These are phyloP conservation scores for Cymbopogon citratus DNA, from an alignment of 176 grass and related monocot species.

Conservation along the genomic window DNA sequence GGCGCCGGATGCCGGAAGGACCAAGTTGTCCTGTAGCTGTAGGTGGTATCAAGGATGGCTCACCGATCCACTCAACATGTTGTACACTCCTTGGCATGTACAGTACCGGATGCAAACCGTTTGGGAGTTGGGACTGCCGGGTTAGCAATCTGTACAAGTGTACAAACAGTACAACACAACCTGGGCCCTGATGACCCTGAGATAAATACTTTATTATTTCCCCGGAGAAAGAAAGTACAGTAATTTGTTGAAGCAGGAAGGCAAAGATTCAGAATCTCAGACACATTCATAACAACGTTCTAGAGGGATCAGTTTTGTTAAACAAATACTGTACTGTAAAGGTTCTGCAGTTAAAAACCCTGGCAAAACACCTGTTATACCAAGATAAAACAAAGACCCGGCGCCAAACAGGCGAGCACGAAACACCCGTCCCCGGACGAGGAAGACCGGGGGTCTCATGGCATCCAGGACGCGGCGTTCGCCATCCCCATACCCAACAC, in stretches of 20 bases:
- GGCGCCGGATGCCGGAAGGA: too few relatives aligned
- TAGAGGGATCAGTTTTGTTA: background rate
- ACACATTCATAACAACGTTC: background rate
- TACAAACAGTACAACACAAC: background rate
- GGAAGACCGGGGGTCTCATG: background rate
- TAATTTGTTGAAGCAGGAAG: background rate
- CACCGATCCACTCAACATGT: too few relatives aligned
- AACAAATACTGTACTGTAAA: background rate
- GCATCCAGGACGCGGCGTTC: too few relatives aligned
- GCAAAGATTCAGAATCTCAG: background rate
- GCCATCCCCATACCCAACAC: slow-evolving; percentile 8
- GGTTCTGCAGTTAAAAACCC: background rate
- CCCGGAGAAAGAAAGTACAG: background rate
- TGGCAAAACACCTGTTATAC: background rate
- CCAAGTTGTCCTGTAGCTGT: too few relatives aligned
- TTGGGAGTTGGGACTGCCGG: background rate
- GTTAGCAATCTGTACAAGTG: too few relatives aligned
- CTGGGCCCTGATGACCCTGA: background rate
- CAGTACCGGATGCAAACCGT: background rate
- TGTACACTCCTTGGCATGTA: background rate
- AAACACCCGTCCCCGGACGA: background rate
- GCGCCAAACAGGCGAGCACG: background rate
- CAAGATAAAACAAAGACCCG: slow-evolving; percentile 4
- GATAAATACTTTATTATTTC: too few relatives aligned
- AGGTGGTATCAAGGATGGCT: too few relatives aligned